Conservation (phyloP, 2,329 filamentous ascomycete genomes). For the Pyrenophora teres region DNA sequence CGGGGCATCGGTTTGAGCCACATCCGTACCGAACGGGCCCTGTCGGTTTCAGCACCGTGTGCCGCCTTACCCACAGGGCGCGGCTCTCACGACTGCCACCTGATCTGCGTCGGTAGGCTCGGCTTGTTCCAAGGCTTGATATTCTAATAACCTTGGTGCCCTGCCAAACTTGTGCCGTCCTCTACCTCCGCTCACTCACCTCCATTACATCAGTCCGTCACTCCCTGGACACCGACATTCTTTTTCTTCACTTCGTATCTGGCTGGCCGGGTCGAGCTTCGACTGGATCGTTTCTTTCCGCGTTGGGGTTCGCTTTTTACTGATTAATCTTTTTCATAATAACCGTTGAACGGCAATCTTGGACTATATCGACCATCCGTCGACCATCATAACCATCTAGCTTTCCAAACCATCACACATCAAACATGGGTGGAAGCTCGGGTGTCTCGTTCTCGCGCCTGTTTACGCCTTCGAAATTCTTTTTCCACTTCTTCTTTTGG, state of each 20-base stretch:
- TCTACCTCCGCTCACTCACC: constrained; percentile 37
- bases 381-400: background rate
- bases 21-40: constrained; percentile 34
- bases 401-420: background rate
- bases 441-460: constrained; percentile 23
- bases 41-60: constrained; percentile 45
- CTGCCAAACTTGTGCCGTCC: constrained; percentile 38
- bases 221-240: constrained; percentile 45
- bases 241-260: constrained; percentile 49
- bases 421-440: constrained; percentile 21
- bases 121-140: constrained; percentile 30
- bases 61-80: constrained; percentile 37
- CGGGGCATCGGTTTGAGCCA: constrained; percentile 44
- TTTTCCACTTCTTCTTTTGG: constrained; percentile 85
- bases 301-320: constrained; percentile 42
- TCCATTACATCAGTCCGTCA: constrained; percentile 33
- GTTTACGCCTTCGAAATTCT: constrained; percentile 70
- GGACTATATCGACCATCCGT: constrained; percentile 2
- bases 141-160: constrained; percentile 45
- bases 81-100: constrained; percentile 39
- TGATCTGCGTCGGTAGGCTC: constrained; percentile 38
- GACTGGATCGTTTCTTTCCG: constrained; percentile 41
- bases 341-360: constrained; percentile 37
- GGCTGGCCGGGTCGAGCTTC: constrained; percentile 49
- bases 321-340: constrained; percentile 45